Evolutionary conservation across 805 yeast genomes (phyloP), one percentile per base, ranked within the genome.

Genomic region (Metschnikowia cubensis): DNA sequence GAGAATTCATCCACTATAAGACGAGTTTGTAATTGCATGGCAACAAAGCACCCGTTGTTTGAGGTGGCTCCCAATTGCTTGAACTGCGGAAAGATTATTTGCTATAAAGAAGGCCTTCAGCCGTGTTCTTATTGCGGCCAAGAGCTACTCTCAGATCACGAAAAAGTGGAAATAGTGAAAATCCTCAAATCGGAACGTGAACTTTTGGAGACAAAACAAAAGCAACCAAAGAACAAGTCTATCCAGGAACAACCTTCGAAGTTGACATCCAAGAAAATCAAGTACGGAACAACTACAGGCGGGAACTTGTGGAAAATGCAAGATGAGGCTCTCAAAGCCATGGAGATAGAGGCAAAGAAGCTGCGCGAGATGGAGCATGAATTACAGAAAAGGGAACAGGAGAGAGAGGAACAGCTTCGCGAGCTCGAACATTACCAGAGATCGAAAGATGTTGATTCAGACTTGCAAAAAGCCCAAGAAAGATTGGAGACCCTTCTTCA

Each of bases 61-160:
- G 95, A 88, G 50, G 78, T 86, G 55, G 94, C 95, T 2, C 98
- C 99, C 0, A 94, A 94, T 64, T 94, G 99, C 60, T 68, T 94
- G 37, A 83, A 86, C 52, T 94, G 99, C 65, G 99, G 99, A 10
- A 88, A 90, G 65, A 88, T 94, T 38, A 88, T 94, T 2, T 94
- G 99, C 70, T 76, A 79, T 3, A 84, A 84, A 58, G 98, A 94
- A 62, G 98, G 98, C 0, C 70, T 89, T 21, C 94, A 91, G 52
- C 94, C 94, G 3, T 94, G 99, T 62, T 78, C 94, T 2, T 86
- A 69, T 54, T 94, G 99, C 70, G 88, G 89, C 0, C 64, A 75
- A 22, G 85, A 82, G 33, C 67, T 94, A 38, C 72, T 94, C 17
- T 75, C 82, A 5, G 63, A 68, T 10, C 77, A 76, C n/a, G 96